Evolutionary conservation across 2,329 filamentous ascomycete genomes (phyloP).

Genomic region (Colletotrichum tofieldiae): DNA sequence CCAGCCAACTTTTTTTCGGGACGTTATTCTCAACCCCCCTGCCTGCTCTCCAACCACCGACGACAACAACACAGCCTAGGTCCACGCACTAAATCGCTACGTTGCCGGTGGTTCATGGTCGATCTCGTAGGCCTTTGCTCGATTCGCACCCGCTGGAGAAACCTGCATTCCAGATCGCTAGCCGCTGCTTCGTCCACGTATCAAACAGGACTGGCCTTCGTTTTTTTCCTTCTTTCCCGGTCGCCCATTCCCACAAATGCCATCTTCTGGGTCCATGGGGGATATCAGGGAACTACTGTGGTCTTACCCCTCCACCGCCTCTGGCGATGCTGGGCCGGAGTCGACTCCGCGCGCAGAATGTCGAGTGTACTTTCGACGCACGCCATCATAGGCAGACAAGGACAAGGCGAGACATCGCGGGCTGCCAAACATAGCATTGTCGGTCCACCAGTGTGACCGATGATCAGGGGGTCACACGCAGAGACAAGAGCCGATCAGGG

Average conservation of each 20-base stretch:
- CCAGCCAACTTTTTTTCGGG: slow-evolving; percentile 22
- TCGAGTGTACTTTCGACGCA: slow-evolving; percentile 4
- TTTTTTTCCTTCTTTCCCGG: not conserved
- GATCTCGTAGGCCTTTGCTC: slow-evolving; percentile 17
- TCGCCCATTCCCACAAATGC: slow-evolving; percentile 16
- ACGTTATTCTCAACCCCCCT: not conserved
- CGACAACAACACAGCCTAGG: slow-evolving; percentile 13
- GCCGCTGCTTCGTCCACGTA: slow-evolving; percentile 30
- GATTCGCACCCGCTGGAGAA: slow-evolving; percentile 20
- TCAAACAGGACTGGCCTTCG: not conserved
- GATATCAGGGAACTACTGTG: slow-evolving; percentile 1
- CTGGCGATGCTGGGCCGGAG: not conserved
- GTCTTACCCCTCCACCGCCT: not conserved
- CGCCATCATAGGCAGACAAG: slow-evolving; percentile 15
- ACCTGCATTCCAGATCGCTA: slow-evolving; percentile 8
- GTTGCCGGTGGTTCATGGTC: slow-evolving; percentile 13
- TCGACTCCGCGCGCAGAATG: slow-evolving; percentile 1
- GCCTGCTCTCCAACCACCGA: slow-evolving; percentile 18
- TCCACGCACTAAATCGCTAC: not conserved
- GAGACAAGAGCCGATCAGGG: slow-evolving; percentile 28
- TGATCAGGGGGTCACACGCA: slow-evolving; percentile 26
- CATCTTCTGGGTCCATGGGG: slow-evolving; percentile 15
- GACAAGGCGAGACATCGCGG: slow-evolving; percentile 14
- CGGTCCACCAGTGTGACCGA: slow-evolving; percentile 14
- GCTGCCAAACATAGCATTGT: slow-evolving; percentile 20